Conservation (phyloP, 192 early-diverging fungal genomes). For the Umbelopsis sp. region DNA sequence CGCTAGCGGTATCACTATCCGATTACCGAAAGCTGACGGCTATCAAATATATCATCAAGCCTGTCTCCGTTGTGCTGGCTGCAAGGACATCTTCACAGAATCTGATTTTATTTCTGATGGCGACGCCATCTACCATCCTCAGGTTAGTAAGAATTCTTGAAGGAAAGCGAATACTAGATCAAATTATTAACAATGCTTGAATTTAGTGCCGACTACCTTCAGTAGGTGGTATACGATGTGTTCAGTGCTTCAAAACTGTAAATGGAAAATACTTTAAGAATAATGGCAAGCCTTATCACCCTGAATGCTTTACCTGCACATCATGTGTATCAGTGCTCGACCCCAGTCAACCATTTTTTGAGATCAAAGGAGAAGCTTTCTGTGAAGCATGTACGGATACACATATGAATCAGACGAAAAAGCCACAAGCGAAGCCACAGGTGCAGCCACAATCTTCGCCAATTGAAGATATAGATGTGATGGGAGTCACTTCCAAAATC, state of each 20-base stretch:
- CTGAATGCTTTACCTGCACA: conserved; percentile 46
- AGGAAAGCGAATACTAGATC: not conserved
- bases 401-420: conserved; percentile 1
- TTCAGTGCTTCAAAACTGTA: not conserved
- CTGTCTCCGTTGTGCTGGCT: conserved; percentile 48
- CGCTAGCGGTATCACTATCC: conserved; percentile 43
- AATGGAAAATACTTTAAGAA: conserved; percentile 11
- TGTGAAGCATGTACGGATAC: conserved; percentile 47
- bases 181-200: not conserved
- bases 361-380: conserved; percentile 45
- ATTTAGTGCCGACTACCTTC: conserved; percentile 6
- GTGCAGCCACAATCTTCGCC: conserved; percentile 24
- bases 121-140: conserved; percentile 46
- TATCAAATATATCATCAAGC: conserved; percentile 45
- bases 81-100: conserved; percentile 48
- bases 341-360: conserved; percentile 43
- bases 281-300: conserved; percentile 22
- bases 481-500: conserved; percentile 28
- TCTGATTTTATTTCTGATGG: conserved; percentile 44
- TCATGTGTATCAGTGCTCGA: conserved; percentile 37
- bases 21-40: conserved; percentile 35
- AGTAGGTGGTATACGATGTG: conserved; percentile 13
- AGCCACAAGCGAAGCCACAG: conserved; percentile 20
- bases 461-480: conserved; percentile 16
- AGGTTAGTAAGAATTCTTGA: conserved; percentile 27